These are phyloP conservation scores for Tetrapyrgos nigripes DNA, from an alignment of 1,284 basidiomycete genomes.

Conservation along the genomic window DNA sequence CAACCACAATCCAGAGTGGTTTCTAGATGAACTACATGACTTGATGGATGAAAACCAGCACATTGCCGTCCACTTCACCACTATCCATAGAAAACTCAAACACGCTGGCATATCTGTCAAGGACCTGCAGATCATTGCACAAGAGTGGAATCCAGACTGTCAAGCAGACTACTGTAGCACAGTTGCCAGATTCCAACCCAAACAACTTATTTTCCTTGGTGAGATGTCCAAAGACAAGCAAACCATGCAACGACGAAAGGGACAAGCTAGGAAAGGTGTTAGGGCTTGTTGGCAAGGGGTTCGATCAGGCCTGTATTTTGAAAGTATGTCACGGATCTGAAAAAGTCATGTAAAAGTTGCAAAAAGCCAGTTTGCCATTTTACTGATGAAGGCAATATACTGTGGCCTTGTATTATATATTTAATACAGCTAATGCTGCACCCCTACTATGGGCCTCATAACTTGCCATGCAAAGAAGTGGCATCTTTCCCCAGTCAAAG, in stretches of 20 bases:
- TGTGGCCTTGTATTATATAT: too few relatives aligned
- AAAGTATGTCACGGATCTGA: too few relatives aligned
- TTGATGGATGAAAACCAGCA: slow-evolving; percentile 29
- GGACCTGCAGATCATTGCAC: slow-evolving; percentile 11
- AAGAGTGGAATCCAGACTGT: slow-evolving; percentile 17
- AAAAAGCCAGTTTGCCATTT: too few relatives aligned
- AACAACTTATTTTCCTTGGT: slow-evolving; percentile 23
- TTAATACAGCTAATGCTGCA: too few relatives aligned
- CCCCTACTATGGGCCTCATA: too few relatives aligned
- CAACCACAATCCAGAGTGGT: slow-evolving; percentile 27
- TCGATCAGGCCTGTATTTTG: too few relatives aligned
- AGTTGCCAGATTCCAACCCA: slow-evolving; percentile 18
- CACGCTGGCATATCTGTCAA: not conserved
- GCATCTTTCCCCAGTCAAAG: too few relatives aligned
- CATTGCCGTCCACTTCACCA: slow-evolving; percentile 32
- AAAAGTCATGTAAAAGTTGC: too few relatives aligned
- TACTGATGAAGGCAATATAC: too few relatives aligned
- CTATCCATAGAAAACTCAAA: slow-evolving; percentile 28
- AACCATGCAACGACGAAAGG: too few relatives aligned
- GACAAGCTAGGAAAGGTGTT: slow-evolving; percentile 21
- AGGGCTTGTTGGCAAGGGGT: not conserved
- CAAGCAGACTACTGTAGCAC: slow-evolving; percentile 12
- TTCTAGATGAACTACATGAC: slow-evolving; percentile 32
- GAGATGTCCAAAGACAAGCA: slow-evolving; percentile 23
- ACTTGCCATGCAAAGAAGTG: too few relatives aligned